phyloP scores from a whole-genome alignment of 176 grass and related monocot species.

The Oryza punctata region DNA sequence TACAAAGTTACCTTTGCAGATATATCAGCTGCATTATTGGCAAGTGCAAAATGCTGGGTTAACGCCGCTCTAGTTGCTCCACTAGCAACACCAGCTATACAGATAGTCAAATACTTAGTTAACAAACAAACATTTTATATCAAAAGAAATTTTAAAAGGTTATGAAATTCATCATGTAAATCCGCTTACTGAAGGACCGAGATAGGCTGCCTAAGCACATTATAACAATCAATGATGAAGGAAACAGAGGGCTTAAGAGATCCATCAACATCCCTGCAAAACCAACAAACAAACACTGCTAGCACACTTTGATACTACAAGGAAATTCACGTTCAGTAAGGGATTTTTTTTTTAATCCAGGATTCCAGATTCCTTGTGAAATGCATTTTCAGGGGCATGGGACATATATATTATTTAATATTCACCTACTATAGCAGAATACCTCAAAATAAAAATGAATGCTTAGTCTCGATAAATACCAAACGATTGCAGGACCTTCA shows the following conservation, averaged over 20 bases:
- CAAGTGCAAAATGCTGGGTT: constrained; percentile 91
- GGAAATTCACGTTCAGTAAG: background rate
- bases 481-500: background rate
- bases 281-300: constrained; percentile 25
- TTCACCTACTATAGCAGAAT: background rate
- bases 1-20: constrained; percentile 79
- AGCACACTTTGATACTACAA: background rate
- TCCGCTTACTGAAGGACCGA: constrained; percentile 90
- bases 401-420: background rate
- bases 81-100: constrained; percentile 95
- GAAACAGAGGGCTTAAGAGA: constrained; percentile 92
- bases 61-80: constrained; percentile 93
- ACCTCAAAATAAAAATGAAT: background rate
- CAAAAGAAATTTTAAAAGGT: background rate
- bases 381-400: constrained; percentile 21
- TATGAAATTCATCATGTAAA: constrained; percentile 27
- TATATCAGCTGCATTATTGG: constrained; percentile 94
- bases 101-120: constrained; percentile 8
- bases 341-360: background rate
- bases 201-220: constrained; percentile 90
- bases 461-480: background rate
- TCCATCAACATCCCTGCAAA: constrained; percentile 97
- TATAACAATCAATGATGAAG: constrained; percentile 85
- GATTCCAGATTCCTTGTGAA: constrained; percentile 21
- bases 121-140: constrained; percentile 1